phyloP scores from a whole-genome alignment of 345 rosid genomes.

The Conringia planisiliqua region DNA sequence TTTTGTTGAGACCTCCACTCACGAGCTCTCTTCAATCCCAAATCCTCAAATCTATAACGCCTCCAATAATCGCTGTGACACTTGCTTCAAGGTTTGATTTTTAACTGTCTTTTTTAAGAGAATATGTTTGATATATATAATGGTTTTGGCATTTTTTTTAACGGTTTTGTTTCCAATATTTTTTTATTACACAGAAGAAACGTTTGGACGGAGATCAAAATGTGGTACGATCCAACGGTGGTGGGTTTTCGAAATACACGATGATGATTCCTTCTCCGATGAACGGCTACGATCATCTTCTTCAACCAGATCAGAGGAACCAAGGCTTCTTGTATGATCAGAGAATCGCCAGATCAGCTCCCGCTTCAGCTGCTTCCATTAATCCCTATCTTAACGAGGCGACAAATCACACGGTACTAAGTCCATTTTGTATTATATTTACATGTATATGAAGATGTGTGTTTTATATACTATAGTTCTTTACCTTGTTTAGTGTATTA shows the following conservation, averaged over 20 bases:
- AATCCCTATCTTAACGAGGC: conserved; percentile 15
- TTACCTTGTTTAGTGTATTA: not conserved
- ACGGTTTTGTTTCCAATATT: not conserved
- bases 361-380: not conserved
- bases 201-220: conserved; percentile 35
- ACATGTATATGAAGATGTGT: not conserved
- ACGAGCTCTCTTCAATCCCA: conserved; percentile 93
- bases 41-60: conserved; percentile 39
- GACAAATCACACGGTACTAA: conserved; percentile 22
- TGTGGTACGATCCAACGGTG: conserved; percentile 34
- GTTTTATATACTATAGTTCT: not conserved
- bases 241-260: conserved; percentile 29
- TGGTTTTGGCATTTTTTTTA: not conserved
- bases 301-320: conserved; percentile 15
- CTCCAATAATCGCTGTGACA: conserved; percentile 36
- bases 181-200: conserved; percentile 51
- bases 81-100: conserved; percentile 53
- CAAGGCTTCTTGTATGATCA: conserved; percentile 22
- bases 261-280: conserved; percentile 19
- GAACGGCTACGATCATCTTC: conserved; percentile 27
- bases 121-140: not conserved
- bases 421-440: not conserved
- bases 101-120: not conserved
- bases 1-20: conserved; percentile 38
- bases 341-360: conserved; percentile 14